Evolutionary conservation across 495 filamentous ascomycete species (phyloP).

Genomic region (Hypoxylon intermedium): DNA sequence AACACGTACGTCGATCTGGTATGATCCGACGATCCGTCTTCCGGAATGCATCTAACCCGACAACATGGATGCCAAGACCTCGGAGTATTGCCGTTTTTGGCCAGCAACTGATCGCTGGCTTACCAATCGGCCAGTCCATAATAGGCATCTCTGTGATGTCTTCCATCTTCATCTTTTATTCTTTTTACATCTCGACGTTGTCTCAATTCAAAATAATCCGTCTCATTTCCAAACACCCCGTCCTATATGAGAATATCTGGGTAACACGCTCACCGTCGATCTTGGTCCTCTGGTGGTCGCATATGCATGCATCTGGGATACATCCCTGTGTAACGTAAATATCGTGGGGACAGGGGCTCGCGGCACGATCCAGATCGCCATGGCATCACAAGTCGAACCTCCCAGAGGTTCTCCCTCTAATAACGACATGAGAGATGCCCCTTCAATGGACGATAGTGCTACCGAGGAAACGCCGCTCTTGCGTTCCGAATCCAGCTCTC

Average conservation of each 20-base stretch:
- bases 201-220: background rate
- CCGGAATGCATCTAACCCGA: too few species aligned
- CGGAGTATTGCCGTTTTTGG: too few species aligned
- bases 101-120: constrained; percentile 12
- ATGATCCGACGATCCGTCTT: too few species aligned
- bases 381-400: constrained; percentile 9
- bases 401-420: constrained; percentile 9
- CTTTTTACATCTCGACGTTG: background rate
- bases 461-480: constrained; percentile 51
- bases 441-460: constrained; percentile 27
- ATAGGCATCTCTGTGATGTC: constrained; percentile 20
- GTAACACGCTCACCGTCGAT: too few species aligned
- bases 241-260: background rate
- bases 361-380: constrained; percentile 6
- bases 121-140: constrained; percentile 31
- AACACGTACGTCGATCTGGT: too few species aligned
- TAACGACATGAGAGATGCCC: background rate
- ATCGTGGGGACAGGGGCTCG: background rate
- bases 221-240: background rate
- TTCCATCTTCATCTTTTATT: background rate
- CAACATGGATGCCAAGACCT: too few species aligned
- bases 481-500: constrained; percentile 37
- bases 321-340: background rate
- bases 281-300: too few species aligned
- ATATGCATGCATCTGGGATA: too few species aligned